Percentiles rank a stretch among this genome's conserved stretches.
Evolutionary conservation across 169 alveolate genomes (phyloP).

Genomic region (Miamiensis avidus): DNA sequence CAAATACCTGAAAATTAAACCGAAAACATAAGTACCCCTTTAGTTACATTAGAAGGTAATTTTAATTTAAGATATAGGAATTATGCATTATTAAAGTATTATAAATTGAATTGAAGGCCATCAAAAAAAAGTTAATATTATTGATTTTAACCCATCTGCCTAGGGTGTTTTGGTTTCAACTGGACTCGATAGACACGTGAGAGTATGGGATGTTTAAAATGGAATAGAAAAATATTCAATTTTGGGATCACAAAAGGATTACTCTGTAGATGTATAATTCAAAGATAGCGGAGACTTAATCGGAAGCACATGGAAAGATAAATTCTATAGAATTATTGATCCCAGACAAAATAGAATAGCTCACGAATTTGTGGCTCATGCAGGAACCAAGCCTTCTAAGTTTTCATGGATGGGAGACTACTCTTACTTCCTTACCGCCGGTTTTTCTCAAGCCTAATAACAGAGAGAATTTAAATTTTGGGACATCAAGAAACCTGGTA

Average conservation of each 20-base stretch:
- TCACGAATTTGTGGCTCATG: constrained; percentile 1
- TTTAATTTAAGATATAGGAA: not conserved
- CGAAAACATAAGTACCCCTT: not conserved
- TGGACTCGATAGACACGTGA: not conserved
- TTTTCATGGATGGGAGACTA: constrained; percentile 31
- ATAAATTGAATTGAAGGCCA: not conserved
- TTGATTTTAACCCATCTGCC: not conserved
- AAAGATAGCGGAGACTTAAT: not conserved
- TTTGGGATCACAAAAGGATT: not conserved
- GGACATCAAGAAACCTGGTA: constrained; percentile 9
- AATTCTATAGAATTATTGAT: constrained; percentile 18
- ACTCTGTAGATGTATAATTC: not conserved
- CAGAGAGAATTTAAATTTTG: constrained; percentile 33
- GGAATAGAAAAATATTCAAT: not conserved
- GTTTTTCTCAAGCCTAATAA: constrained; percentile 4
- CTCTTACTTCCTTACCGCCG: constrained; percentile 19
- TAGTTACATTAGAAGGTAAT: not conserved
- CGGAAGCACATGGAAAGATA: constrained; percentile 32
- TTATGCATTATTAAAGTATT: no score
- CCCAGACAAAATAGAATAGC: constrained; percentile 13
- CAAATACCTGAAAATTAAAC: not conserved
- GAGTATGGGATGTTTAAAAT: not conserved
- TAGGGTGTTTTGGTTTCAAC: not conserved
- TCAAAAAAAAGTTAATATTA: not conserved
- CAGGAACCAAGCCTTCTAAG: constrained; percentile 30